Conservation (phyloP, 2,329 filamentous ascomycete species). For the Cryoendolithus antarcticus region DNA sequence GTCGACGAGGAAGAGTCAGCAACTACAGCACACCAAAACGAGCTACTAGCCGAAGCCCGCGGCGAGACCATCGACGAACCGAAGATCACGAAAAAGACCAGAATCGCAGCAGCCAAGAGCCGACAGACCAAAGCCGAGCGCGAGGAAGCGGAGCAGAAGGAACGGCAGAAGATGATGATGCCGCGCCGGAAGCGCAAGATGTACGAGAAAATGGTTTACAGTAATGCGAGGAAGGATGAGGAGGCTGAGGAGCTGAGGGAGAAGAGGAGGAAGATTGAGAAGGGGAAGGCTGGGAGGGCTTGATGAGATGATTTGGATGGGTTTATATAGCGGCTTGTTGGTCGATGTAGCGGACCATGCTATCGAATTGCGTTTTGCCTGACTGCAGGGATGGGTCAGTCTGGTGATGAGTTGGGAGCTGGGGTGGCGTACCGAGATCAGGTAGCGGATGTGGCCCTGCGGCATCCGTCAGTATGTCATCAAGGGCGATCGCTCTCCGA, state of each 20-base stretch:
- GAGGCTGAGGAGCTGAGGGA: conserved; percentile 76
- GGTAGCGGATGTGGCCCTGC: conserved; percentile 35
- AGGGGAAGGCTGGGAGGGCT: conserved; percentile 10
- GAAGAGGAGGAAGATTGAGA: conserved; percentile 88
- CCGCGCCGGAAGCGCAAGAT: conserved; percentile 95
- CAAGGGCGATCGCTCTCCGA: neutral
- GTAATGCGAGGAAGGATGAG: conserved; percentile 82
- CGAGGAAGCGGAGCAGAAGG: conserved; percentile 72
- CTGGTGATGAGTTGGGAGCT: neutral
- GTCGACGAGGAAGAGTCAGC: conserved; percentile 35
- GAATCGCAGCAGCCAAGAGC: conserved; percentile 54
- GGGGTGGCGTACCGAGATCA: conserved; percentile 29
- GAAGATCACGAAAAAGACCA: conserved; percentile 43
- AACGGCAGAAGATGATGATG: conserved; percentile 95
- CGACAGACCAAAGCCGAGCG: conserved; percentile 50
- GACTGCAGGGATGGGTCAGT: conserved; percentile 18
- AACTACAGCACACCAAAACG: conserved; percentile 60
- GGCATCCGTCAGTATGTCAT: conserved; percentile 6
- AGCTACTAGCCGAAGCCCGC: conserved; percentile 83
- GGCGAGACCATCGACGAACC: conserved; percentile 38
- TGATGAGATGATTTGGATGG: too few relatives aligned
- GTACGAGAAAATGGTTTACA: conserved; percentile 94
- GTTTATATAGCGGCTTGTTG: conserved; percentile 13
- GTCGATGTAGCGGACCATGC: conserved; percentile 33
- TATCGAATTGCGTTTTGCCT: conserved; percentile 39